Percentiles rank a stretch among this genome's conserved stretches.
Evolutionary conservation across 495 filamentous ascomycete species (phyloP).

Genomic region (Podospora pseudopauciseta): DNA sequence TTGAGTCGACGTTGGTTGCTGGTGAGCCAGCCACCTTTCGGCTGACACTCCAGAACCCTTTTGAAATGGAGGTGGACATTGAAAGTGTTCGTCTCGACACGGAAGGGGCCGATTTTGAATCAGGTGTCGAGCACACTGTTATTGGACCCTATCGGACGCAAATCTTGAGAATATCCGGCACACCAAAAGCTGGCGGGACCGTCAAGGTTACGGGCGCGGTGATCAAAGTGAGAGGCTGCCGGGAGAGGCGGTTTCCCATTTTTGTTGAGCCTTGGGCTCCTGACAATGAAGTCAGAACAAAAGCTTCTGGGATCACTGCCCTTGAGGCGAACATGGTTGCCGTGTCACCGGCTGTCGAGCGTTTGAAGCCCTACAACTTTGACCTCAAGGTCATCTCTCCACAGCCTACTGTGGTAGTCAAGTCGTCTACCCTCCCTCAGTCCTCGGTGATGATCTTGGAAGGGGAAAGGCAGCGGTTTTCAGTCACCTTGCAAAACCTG

Average conservation of each 20-base stretch:
- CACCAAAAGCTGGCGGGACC: conserved; percentile 60
- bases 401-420: conserved; percentile 73
- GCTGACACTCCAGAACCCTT: conserved; percentile 87
- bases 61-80: conserved; percentile 85
- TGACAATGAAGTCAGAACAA: conserved; percentile 66
- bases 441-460: conserved; percentile 88
- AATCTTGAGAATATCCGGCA: conserved; percentile 66
- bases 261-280: conserved; percentile 73
- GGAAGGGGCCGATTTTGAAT: conserved; percentile 66
- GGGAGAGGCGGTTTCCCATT: conserved; percentile 77
- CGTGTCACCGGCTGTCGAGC: conserved; percentile 31
- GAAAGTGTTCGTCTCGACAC: conserved; percentile 74
- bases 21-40: conserved; percentile 72
- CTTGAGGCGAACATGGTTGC: conserved; percentile 44
- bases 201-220: conserved; percentile 74
- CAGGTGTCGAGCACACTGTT: conserved; percentile 57
- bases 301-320: conserved; percentile 63
- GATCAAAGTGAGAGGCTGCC: conserved; percentile 76
- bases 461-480: conserved; percentile 74
- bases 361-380: conserved; percentile 47
- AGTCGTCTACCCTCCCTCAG: conserved; percentile 74
- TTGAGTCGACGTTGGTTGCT: conserved; percentile 68
- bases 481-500: conserved; percentile 73
- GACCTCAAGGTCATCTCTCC: conserved; percentile 66
- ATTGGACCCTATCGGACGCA: conserved; percentile 79